These are phyloP conservation scores for Podila epigama DNA, from an alignment of 192 early-diverging fungal species.

Conservation along the genomic window DNA sequence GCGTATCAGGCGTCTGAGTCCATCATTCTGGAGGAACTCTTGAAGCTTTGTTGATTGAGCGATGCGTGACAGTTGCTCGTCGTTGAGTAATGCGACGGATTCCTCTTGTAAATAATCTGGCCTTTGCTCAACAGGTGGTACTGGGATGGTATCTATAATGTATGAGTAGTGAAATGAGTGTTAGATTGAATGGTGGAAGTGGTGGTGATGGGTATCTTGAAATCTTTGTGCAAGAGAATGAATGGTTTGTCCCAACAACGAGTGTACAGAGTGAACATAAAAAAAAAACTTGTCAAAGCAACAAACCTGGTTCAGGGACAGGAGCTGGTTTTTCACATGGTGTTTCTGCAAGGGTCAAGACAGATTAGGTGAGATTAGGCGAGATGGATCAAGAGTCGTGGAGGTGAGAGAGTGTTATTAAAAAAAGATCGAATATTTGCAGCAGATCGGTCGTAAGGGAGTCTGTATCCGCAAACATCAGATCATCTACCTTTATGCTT, in stretches of 20 bases:
- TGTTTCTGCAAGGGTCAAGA: constrained; percentile 6
- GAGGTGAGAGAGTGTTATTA: too few relatives aligned
- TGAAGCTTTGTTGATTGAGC: constrained; percentile 16
- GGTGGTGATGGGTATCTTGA: too few relatives aligned
- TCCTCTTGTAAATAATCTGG: constrained; percentile 42
- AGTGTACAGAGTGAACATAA: too few relatives aligned
- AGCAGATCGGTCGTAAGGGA: too few relatives aligned
- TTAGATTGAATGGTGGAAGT: too few relatives aligned
- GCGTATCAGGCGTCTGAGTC: constrained; percentile 16
- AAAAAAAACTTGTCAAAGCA: too few relatives aligned
- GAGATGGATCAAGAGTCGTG: too few relatives aligned
- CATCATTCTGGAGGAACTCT: constrained; percentile 35
- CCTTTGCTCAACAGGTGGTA: constrained; percentile 23
- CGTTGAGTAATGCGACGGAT: constrained; percentile 25
- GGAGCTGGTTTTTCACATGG: constrained; percentile 42
- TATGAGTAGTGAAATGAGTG: too few relatives aligned
- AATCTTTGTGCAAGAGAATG: too few relatives aligned
- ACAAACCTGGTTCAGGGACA: constrained; percentile 35
- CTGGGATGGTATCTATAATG: constrained; percentile 26
- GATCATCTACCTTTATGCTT: constrained; percentile 39
- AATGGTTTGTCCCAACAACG: too few relatives aligned
- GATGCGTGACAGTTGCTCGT: constrained; percentile 22
- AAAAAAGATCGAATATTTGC: too few relatives aligned
- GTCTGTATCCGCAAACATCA: not conserved
- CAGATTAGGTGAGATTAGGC: too few relatives aligned